Percentiles rank a stretch among this genome's conserved stretches.
phyloP scores from a whole-genome alignment of 2,329 filamentous ascomycete species.

The Thyridium curvatum region DNA sequence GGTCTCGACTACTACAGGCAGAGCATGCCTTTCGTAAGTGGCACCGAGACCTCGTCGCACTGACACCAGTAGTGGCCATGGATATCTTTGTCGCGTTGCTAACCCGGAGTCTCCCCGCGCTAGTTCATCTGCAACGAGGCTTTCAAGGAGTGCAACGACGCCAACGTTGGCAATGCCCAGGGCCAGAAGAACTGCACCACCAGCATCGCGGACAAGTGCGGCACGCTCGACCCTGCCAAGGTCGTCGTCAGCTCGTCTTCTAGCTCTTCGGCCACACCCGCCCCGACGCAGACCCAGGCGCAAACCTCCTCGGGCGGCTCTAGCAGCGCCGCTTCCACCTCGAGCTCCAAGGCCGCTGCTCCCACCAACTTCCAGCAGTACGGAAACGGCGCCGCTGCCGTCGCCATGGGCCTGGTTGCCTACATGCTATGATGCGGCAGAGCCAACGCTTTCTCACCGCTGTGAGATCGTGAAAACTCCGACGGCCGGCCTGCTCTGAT shows the following conservation, averaged over 20 bases:
- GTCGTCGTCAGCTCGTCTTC: slow-evolving; percentile 16
- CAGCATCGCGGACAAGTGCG: slow-evolving; percentile 42
- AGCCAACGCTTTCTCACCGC: neutral
- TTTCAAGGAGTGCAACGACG: slow-evolving; percentile 38
- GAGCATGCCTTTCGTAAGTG: slow-evolving; percentile 38
- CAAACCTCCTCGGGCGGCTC: slow-evolving; percentile 6
- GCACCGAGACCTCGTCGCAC: neutral
- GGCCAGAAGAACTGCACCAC: slow-evolving; percentile 42
- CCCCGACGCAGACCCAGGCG: slow-evolving; percentile 14
- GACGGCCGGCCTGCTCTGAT: too few relatives aligned
- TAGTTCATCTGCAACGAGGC: slow-evolving; percentile 46
- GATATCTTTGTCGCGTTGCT: slow-evolving; percentile 8
- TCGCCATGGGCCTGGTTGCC: slow-evolving; percentile 46
- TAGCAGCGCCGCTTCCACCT: slow-evolving; percentile 10
- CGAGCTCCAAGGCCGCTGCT: slow-evolving; percentile 14
- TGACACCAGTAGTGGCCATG: too few relatives aligned
- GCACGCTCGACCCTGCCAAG: slow-evolving; percentile 32
- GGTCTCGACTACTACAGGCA: slow-evolving; percentile 47
- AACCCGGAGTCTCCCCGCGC: neutral
- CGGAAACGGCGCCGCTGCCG: slow-evolving; percentile 39
- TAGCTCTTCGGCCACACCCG: slow-evolving; percentile 14
- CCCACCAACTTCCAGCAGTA: slow-evolving; percentile 24
- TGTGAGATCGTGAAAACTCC: neutral
- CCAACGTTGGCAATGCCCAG: slow-evolving; percentile 31
- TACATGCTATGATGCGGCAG: slow-evolving; percentile 36